Evolutionary conservation across 208 protist genomes (phyloP).

Genomic region (Polymyxa betae): DNA sequence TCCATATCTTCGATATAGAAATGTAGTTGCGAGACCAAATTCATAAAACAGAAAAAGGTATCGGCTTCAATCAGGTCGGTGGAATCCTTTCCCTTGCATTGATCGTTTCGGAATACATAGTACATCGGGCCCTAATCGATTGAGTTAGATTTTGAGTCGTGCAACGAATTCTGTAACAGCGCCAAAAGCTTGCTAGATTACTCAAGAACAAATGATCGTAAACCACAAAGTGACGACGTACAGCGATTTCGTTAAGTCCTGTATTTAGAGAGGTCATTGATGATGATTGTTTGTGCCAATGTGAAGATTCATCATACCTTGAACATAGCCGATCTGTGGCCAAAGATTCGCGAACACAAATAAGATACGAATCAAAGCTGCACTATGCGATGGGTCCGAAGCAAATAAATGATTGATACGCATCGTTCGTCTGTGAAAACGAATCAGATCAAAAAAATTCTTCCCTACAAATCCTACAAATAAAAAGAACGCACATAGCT

Average conservation of each 20-base stretch:
- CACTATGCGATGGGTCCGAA: slow-evolving; percentile 1
- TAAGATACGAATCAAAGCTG: not conserved
- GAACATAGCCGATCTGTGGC: slow-evolving; percentile 41
- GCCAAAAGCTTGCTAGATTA: not conserved
- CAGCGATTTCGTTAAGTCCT: not conserved
- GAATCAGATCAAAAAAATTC: not conserved
- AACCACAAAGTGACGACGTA: not conserved
- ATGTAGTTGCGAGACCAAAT: slow-evolving; percentile 28
- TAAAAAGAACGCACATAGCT: not conserved
- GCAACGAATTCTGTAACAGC: no score
- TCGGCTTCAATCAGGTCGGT: not conserved
- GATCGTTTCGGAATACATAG: not conserved
- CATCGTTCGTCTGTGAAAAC: slow-evolving; percentile 44
- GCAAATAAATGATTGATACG: not conserved
- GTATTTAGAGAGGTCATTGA: not conserved
- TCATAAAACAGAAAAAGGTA: slow-evolving; percentile 43
- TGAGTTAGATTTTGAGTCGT: no score
- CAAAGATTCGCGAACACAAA: slow-evolving; percentile 46
- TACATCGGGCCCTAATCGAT: slow-evolving; percentile 32
- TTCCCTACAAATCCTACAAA: not conserved
- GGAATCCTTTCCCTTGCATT: not conserved
- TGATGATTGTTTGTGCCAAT: not conserved
- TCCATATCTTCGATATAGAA: slow-evolving; percentile 52
- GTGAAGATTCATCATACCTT: not conserved
- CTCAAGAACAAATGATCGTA: not conserved